Percentiles rank a stretch among this genome's conserved stretches.
Evolutionary conservation across 2,329 filamentous ascomycete species (phyloP).

Genomic region (Akanthomyces dipterigenus): DNA sequence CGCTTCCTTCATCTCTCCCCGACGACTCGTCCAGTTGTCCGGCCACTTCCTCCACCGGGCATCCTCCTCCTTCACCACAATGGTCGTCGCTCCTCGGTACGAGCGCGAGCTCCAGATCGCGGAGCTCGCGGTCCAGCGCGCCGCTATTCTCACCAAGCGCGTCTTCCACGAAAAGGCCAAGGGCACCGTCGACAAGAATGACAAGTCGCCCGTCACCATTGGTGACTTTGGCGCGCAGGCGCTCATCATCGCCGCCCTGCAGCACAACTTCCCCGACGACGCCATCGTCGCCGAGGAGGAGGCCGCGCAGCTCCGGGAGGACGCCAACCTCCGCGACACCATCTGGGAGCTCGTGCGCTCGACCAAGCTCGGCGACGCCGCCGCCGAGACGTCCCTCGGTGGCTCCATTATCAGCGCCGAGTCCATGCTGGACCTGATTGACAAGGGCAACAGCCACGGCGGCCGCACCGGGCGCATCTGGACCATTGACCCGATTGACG

Average conservation of each 20-base stretch:
- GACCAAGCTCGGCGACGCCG: constrained; percentile 55
- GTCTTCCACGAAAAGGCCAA: constrained; percentile 77
- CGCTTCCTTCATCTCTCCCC: constrained; percentile 14
- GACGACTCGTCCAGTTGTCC: constrained; percentile 16
- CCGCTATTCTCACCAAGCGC: constrained; percentile 45
- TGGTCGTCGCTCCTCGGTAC: constrained; percentile 45
- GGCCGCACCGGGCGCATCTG: constrained; percentile 76
- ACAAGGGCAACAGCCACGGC: constrained; percentile 62
- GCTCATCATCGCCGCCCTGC: constrained; percentile 85
- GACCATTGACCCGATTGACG: constrained; percentile 96
- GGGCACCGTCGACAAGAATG: constrained; percentile 81
- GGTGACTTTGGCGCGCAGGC: constrained; percentile 98
- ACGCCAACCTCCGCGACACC: constrained; percentile 56
- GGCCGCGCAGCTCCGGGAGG: constrained; percentile 67
- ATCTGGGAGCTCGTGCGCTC: constrained; percentile 79
- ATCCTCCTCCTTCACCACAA: constrained; percentile 22
- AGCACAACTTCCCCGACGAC: constrained; percentile 82
- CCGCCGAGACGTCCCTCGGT: constrained; percentile 56
- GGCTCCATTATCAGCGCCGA: constrained; percentile 63
- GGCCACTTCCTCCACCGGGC: constrained; percentile 10
- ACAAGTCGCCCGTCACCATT: constrained; percentile 94
- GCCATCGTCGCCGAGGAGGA: constrained; percentile 95
- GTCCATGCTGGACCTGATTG: constrained; percentile 60
- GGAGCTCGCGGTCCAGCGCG: constrained; percentile 82
- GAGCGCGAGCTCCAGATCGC: constrained; percentile 74